phyloP scores from a whole-genome alignment of 345 rosid genomes.

The Psidium friedrichsthalianum region DNA sequence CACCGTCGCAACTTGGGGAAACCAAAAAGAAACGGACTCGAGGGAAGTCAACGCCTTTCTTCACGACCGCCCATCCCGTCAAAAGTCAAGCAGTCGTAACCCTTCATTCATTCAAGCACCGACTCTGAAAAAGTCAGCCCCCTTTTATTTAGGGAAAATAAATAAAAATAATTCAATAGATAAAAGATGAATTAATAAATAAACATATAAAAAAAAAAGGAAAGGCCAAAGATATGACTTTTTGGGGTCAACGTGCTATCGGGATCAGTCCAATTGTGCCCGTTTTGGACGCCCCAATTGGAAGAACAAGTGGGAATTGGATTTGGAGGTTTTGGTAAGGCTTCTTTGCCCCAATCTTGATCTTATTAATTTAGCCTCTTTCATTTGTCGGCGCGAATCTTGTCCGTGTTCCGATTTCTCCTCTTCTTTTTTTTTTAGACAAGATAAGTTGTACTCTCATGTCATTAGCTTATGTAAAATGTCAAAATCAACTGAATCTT shows the following conservation, averaged over 20 bases:
- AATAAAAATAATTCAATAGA: background rate
- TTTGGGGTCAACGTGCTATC: too few relatives aligned
- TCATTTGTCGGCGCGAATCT: background rate
- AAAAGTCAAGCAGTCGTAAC: background rate
- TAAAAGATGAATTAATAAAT: background rate
- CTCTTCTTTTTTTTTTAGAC: background rate
- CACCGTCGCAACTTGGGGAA: background rate
- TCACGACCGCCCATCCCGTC: background rate
- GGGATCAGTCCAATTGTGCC: background rate
- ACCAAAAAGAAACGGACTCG: background rate
- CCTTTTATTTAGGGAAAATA: background rate
- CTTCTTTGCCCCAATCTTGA: background rate
- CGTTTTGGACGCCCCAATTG: background rate
- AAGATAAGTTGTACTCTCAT: accelerated
- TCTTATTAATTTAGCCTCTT: background rate
- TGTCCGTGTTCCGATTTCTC: background rate
- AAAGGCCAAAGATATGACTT: background rate
- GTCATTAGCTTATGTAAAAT: background rate
- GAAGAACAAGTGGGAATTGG: background rate
- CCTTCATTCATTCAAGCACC: background rate
- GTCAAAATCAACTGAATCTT: accelerated
- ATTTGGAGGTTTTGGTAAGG: background rate
- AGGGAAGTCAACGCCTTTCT: background rate
- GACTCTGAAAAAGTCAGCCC: background rate
- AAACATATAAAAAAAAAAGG: too few relatives aligned